Evolutionary conservation across 306 rosid genomes (phyloP).

Genomic region (Mucuna pruriens): DNA sequence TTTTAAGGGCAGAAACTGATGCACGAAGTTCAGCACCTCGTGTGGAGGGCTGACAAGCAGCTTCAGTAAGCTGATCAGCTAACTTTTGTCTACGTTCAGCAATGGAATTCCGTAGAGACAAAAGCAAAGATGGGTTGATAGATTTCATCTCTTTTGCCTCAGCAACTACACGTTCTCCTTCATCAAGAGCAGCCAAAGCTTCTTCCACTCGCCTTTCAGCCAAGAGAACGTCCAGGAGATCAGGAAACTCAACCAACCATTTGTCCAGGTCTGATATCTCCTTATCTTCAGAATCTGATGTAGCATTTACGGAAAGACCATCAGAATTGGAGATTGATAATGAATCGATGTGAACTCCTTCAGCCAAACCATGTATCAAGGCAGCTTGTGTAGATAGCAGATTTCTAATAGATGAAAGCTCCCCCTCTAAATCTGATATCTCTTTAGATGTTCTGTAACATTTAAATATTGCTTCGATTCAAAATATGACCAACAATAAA

Average conservation of each 20-base stretch:
- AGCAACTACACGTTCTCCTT: conserved; percentile 82
- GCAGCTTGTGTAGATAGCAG: conserved; percentile 97
- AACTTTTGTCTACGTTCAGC: conserved; percentile 73
- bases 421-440: conserved; percentile 95
- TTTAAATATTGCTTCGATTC: conserved; percentile 41
- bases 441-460: conserved; percentile 93
- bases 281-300: conserved; percentile 57
- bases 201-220: conserved; percentile 96
- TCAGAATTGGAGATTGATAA: conserved; percentile 61
- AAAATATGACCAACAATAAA: conserved; percentile 33
- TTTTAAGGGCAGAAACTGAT: conserved; percentile 88
- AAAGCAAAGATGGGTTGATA: conserved; percentile 57
- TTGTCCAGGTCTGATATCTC: conserved; percentile 79
- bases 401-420: conserved; percentile 95
- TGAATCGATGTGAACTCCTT: conserved; percentile 78
- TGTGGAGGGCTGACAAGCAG: conserved; percentile 99
- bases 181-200: conserved; percentile 86
- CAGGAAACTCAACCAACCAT: conserved; percentile 94
- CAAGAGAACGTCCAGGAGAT: conserved; percentile 88
- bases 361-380: conserved; percentile 93
- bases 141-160: conserved; percentile 75
- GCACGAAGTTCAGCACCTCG: conserved; percentile 93
- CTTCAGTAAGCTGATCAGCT: conserved; percentile 99
- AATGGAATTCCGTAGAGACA: conserved; percentile 74
- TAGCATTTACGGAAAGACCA: conserved; percentile 49